A percentile compares a stretch with the other conserved stretches of the same genome.
These are phyloP conservation scores for Crucibulum laeve DNA, from an alignment of 768 basidiomycete species.

Conservation along the genomic window DNA sequence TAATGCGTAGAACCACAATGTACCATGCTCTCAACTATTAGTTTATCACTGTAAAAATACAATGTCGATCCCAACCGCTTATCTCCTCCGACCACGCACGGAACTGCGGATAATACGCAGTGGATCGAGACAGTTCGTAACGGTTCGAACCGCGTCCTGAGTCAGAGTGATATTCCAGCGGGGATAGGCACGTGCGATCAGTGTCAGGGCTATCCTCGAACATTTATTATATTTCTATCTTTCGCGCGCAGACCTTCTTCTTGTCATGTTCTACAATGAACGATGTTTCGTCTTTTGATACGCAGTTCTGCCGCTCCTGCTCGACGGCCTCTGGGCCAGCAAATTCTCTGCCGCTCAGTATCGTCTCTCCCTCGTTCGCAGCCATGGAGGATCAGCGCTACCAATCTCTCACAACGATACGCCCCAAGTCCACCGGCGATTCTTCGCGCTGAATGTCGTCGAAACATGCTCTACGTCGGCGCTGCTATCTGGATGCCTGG, in stretches of 20 bases:
- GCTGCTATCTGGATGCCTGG: neutral
- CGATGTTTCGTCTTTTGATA: slow-evolving; percentile 46
- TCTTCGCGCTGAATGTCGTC: neutral
- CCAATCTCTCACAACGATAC: neutral
- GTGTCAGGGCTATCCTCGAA: too few relatives aligned
- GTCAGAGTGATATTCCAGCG: neutral
- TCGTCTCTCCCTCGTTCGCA: neutral
- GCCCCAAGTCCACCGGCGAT: neutral
- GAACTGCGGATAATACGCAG: too few relatives aligned
- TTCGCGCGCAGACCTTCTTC: too few relatives aligned
- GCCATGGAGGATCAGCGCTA: neutral
- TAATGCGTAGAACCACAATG: neutral
- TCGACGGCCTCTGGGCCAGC: slow-evolving; percentile 6
- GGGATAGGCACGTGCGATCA: slow-evolving; percentile 1
- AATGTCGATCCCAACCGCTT: slow-evolving; percentile 3
- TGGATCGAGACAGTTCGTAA: too few relatives aligned
- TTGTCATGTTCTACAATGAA: slow-evolving; percentile 33
- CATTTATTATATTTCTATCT: too few relatives aligned
- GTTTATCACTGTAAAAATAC: slow-evolving; percentile 4
- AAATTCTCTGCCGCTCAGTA: slow-evolving; percentile 1
- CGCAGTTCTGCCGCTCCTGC: slow-evolving; percentile 19
- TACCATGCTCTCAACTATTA: too few relatives aligned
- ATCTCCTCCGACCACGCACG: neutral
- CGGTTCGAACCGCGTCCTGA: too few relatives aligned
- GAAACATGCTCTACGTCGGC: neutral